phyloP scores from a whole-genome alignment of 192 early-diverging fungal species.

The Diversispora epigaea region DNA sequence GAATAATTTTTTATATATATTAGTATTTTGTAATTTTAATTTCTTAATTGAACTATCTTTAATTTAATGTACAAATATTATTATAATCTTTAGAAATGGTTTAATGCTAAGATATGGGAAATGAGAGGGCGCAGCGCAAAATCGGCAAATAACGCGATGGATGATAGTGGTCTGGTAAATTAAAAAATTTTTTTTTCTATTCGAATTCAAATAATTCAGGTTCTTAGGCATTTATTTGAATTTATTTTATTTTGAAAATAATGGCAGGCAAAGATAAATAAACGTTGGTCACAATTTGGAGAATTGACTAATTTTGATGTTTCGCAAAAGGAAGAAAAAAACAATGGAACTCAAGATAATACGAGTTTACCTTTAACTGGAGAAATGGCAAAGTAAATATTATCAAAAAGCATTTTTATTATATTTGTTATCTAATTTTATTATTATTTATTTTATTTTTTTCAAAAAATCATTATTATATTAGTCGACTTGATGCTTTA shows the following conservation, averaged over 20 bases:
- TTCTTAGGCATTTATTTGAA: neutral
- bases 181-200: neutral
- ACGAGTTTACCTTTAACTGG: constrained; percentile 45
- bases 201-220: no score
- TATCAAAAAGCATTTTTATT: no score
- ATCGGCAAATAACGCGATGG: constrained; percentile 7
- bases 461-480: neutral
- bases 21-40: no score
- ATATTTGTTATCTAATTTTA: neutral
- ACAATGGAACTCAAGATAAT: constrained; percentile 32
- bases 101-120: constrained; percentile 56
- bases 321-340: constrained; percentile 20
- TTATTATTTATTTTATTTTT: neutral
- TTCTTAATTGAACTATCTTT: constrained; percentile 37
- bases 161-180: constrained; percentile 32
- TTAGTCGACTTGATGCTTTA: constrained; percentile 51
- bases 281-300: constrained; percentile 26
- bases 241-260: neutral
- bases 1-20: no score
- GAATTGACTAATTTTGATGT: neutral
- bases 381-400: constrained; percentile 46
- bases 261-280: constrained; percentile 24
- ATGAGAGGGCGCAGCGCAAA: constrained; percentile 36
- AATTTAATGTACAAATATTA: constrained; percentile 30
- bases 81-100: constrained; percentile 60